Evolutionary conservation across 1,284 basidiomycete species (phyloP).

Genomic region (Rhodotorula sp.): DNA sequence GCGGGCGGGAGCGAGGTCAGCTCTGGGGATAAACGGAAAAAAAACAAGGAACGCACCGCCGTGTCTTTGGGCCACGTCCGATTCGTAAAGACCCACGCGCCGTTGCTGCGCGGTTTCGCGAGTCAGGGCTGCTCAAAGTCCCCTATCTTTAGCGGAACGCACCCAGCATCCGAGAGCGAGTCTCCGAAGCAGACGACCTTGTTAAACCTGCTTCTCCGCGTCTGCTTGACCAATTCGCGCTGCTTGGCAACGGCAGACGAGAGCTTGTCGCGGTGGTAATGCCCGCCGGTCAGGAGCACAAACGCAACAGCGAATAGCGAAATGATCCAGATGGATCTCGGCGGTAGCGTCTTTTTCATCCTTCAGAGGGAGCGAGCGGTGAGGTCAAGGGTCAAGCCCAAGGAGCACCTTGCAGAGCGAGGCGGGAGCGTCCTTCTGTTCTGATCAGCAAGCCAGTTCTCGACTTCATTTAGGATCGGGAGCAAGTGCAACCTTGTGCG

Average conservation of each 20-base stretch:
- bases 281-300: constrained; percentile 9
- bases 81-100: constrained; percentile 27
- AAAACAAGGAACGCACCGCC: background rate
- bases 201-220: background rate
- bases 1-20: background rate
- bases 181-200: constrained; percentile 25
- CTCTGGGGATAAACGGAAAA: background rate
- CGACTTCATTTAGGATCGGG: too few species aligned
- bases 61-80: constrained; percentile 17
- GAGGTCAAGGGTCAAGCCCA: background rate
- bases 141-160: too few species aligned
- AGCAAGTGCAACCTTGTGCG: too few species aligned
- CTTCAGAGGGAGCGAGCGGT: background rate
- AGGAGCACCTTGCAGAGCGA: too few species aligned
- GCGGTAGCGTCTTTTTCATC: background rate
- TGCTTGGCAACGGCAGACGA: background rate
- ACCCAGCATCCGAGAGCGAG: constrained; percentile 26
- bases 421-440: background rate
- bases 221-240: background rate
- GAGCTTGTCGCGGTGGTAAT: constrained; percentile 8
- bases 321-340: background rate
- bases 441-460: background rate
- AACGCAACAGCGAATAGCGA: background rate
- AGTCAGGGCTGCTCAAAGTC: too few species aligned
- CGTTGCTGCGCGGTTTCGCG: too few species aligned